phyloP scores from a whole-genome alignment of 768 basidiomycete genomes.

The Tylopilus sp. region DNA sequence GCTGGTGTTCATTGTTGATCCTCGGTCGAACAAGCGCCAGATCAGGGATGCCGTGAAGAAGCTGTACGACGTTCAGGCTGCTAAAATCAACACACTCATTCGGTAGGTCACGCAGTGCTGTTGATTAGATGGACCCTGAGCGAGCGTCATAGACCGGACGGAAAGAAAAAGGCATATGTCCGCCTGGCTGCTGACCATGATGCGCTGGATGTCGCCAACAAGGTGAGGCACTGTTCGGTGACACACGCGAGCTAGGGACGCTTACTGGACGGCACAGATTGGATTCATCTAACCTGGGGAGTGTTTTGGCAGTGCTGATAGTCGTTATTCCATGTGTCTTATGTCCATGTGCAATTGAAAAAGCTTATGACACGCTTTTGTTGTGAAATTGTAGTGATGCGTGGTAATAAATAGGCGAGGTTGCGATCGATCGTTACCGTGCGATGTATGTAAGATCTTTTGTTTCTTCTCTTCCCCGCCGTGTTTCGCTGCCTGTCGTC shows the following conservation, averaged over 20 bases:
- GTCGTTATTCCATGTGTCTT: conserved; percentile 4
- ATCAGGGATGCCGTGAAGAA: conserved; percentile 99
- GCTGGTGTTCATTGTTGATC: conserved; percentile 94
- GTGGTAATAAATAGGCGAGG: background rate
- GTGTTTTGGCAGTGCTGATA: background rate
- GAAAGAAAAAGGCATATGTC: conserved; percentile 99
- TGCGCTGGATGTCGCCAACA: conserved; percentile 96
- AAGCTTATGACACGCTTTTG: background rate
- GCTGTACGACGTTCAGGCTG: conserved; percentile 94
- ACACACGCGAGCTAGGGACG: background rate
- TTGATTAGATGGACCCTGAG: conserved; percentile 1
- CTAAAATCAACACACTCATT: conserved; percentile 97
- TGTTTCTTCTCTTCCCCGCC: conserved; percentile 12
- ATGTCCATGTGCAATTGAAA: background rate
- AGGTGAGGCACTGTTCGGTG: conserved; percentile 46
- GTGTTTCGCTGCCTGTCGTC: background rate
- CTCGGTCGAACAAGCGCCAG: conserved; percentile 96
- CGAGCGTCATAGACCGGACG: conserved; percentile 71
- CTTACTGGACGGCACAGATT: conserved; percentile 49
- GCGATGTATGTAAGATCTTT: conserved; percentile 16
- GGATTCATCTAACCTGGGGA: conserved; percentile 82
- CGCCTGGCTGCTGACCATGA: conserved; percentile 94
- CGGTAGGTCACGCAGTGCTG: conserved; percentile 51
- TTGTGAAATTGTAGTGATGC: background rate
- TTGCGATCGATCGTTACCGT: conserved; percentile 11